Evolutionary conservation across 805 yeast species (phyloP).

Genomic region (Myxozyma mucilagina): DNA sequence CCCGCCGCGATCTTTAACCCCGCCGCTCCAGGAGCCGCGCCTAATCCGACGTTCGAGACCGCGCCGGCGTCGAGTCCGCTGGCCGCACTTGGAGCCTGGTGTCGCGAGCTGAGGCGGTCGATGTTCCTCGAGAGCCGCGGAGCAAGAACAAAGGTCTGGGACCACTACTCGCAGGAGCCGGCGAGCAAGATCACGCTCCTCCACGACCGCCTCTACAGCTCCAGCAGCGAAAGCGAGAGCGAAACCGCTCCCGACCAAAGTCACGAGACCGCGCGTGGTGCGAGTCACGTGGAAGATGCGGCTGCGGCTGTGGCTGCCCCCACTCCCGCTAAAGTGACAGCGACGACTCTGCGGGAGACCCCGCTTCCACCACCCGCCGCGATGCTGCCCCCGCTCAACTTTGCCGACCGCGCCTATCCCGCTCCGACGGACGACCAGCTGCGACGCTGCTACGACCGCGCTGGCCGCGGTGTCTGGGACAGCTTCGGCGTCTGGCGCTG

Average conservation of each 20-base stretch:
- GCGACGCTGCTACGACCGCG: slow-evolving; percentile 55
- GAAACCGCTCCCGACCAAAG: not conserved
- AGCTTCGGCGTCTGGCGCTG: slow-evolving; percentile 87
- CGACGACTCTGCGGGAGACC: too few species aligned
- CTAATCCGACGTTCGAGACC: not conserved
- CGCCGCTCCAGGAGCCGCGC: slow-evolving; percentile 12
- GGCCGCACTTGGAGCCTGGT: slow-evolving; percentile 20
- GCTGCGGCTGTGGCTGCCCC: not conserved
- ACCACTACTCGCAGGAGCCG: slow-evolving; percentile 13
- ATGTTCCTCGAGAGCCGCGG: slow-evolving; percentile 9
- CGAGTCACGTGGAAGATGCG: not conserved
- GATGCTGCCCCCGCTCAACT: slow-evolving; percentile 8
- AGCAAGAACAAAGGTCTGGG: slow-evolving; percentile 26
- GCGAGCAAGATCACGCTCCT: not conserved
- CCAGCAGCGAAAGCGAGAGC: not conserved
- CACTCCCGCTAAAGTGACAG: not conserved
- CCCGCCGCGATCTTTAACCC: slow-evolving; percentile 19
- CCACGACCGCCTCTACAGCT: slow-evolving; percentile 7
- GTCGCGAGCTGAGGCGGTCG: slow-evolving; percentile 14
- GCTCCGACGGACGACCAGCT: slow-evolving; percentile 62
- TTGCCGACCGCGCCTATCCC: slow-evolving; percentile 49
- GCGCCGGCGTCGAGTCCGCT: slow-evolving; percentile 4
- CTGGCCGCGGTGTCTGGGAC: slow-evolving; percentile 76
- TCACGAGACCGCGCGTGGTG: not conserved
- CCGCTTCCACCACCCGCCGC: not conserved